Conservation (phyloP, 2,329 filamentous ascomycete species). For the Diplodia mutila region DNA sequence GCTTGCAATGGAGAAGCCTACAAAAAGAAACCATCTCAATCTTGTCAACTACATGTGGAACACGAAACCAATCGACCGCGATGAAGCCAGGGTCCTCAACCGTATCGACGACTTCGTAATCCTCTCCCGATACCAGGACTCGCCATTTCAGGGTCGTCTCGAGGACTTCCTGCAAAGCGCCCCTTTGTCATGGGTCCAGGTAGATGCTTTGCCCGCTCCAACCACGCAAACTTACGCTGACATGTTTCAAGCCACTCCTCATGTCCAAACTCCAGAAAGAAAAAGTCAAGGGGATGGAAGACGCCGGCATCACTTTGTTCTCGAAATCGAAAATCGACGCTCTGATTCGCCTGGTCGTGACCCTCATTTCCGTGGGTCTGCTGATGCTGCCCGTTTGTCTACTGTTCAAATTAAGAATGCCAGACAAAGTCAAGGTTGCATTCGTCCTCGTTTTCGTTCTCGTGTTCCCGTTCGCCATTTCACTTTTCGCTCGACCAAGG, state of each 20-base stretch:
- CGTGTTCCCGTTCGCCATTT: conserved; percentile 29
- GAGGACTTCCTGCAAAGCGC: not conserved
- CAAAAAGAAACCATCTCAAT: not conserved
- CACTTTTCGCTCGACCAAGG: conserved; percentile 28
- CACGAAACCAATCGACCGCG: too few species aligned
- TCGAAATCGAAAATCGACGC: not conserved
- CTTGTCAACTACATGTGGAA: not conserved
- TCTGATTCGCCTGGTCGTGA: not conserved
- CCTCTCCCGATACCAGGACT: not conserved
- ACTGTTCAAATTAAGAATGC: conserved; percentile 25
- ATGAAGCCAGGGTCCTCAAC: too few species aligned
- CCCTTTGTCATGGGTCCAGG: not conserved
- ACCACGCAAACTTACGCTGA: not conserved
- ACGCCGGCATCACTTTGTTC: not conserved
- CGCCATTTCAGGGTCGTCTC: conserved; percentile 8
- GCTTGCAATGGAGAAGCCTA: not conserved
- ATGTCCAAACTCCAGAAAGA: not conserved
- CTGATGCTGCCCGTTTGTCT: conserved; percentile 30
- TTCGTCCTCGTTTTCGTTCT: conserved; percentile 29
- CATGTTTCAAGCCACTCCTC: not conserved
- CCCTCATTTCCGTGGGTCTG: not conserved
- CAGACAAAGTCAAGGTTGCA: conserved; percentile 27
- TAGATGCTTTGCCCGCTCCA: not conserved
- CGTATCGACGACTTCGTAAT: too few species aligned
- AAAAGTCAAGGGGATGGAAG: not conserved